A percentile compares a stretch with the other conserved stretches of the same genome.
Evolutionary conservation across 768 basidiomycete genomes (phyloP).

Genomic region (Tephrocybe sp.): DNA sequence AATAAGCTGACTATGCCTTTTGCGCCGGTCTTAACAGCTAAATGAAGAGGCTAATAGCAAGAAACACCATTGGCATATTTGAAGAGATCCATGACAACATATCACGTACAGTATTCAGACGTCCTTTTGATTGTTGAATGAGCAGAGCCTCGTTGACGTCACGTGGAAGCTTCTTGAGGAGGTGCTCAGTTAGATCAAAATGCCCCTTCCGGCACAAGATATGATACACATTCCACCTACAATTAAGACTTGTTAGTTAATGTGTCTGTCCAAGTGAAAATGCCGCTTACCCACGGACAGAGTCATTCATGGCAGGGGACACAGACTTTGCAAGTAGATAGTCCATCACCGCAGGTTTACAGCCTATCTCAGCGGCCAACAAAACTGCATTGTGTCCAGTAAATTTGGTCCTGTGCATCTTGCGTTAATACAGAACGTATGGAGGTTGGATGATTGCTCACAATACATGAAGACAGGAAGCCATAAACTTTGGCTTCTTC

Average conservation of each 20-base stretch:
- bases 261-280: not conserved
- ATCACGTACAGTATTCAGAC: conserved; percentile 44
- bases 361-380: conserved; percentile 35
- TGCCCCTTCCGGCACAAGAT: conserved; percentile 32
- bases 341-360: conserved; percentile 39
- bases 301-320: conserved; percentile 43
- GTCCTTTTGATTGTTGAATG: conserved; percentile 42
- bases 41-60: conserved; percentile 46
- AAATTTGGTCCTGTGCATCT: conserved; percentile 41
- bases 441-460: conserved; percentile 22
- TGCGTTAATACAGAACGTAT: conserved; percentile 2
- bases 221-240: conserved; percentile 62
- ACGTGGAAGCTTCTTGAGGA: conserved; percentile 50
- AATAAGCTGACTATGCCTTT: conserved; percentile 33
- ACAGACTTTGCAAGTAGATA: conserved; percentile 49
- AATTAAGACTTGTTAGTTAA: too few species aligned
- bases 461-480: conserved; percentile 41
- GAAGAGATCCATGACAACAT: not conserved
- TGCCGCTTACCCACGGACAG: conserved; percentile 39
- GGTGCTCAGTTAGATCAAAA: conserved; percentile 36
- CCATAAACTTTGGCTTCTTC: conserved; percentile 42
- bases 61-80: not conserved
- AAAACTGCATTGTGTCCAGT: conserved; percentile 44
- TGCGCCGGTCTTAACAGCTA: conserved; percentile 43
- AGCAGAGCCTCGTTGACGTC: conserved; percentile 46